Evolutionary conservation across 1,139 yeast genomes (phyloP).

Genomic region (Trichomonascaceae sp.): DNA sequence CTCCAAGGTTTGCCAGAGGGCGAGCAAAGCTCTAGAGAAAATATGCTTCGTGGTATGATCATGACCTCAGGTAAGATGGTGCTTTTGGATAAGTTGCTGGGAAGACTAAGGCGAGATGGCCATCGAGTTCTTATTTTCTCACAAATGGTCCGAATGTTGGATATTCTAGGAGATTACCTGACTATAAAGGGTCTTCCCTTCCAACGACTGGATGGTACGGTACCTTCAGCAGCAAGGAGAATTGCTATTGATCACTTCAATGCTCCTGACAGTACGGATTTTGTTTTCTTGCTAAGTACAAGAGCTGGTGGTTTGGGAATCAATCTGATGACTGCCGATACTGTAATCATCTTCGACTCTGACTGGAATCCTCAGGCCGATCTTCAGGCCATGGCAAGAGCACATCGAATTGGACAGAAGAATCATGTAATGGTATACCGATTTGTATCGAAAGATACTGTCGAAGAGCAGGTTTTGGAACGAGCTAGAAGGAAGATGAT

Average conservation of each 20-base stretch:
- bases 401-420: slow-evolving; percentile 97
- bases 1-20: slow-evolving; percentile 45
- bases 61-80: slow-evolving; percentile 99
- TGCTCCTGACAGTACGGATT: slow-evolving; percentile 88
- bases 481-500: slow-evolving; percentile 98
- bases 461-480: slow-evolving; percentile 94
- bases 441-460: slow-evolving; percentile 94
- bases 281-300: slow-evolving; percentile 83
- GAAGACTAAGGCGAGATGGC: slow-evolving; percentile 83
- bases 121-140: slow-evolving; percentile 92
- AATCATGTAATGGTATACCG: slow-evolving; percentile 96
- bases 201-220: slow-evolving; percentile 95
- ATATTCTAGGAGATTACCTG: slow-evolving; percentile 88
- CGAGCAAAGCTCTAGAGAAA: slow-evolving; percentile 47
- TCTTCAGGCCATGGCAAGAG: slow-evolving; percentile 99
- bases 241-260: slow-evolving; percentile 95
- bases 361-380: slow-evolving; percentile 99
- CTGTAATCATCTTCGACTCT: slow-evolving; percentile 93
- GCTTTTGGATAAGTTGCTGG: slow-evolving; percentile 76
- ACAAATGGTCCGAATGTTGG: slow-evolving; percentile 96
- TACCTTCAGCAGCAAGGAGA: slow-evolving; percentile 89
- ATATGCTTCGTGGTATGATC: slow-evolving; percentile 77
- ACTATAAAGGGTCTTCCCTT: slow-evolving; percentile 84
- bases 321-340: slow-evolving; percentile 97
- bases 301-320: slow-evolving; percentile 99